Base-by-base conservation (phyloP, 805 yeast species). In the Metschnikowia aberdeeniae region DNA sequence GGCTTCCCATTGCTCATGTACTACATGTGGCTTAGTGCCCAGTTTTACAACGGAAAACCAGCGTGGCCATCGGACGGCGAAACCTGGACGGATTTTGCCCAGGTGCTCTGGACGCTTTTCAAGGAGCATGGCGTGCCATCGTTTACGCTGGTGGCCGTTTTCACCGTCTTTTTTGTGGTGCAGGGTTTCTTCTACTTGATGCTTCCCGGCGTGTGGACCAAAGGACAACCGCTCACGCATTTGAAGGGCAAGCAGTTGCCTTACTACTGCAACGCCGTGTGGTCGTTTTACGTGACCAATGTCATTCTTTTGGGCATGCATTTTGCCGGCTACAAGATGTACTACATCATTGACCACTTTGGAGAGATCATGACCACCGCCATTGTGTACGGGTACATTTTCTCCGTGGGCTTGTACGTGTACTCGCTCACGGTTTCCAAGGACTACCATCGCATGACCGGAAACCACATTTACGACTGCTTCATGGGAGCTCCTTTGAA, bases 401-500 rank as follows among this genome's bases (percentile, higher is more conserved):
- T 86, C 60, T 77, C 96, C 4, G 67, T 89, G 45, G 71, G 67
- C 9, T 72, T 92, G 52, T 93, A 89, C 72, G 49, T 86, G 35
- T 80, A 76, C 72, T 82, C 93, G 12, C 56, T 88, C 44, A 62
- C 60, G 49, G 70, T 84, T 43, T 73, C 86, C 44, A 81, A 81
- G 47, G 95, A 88, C 60, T 88, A 86, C 64, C 92, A 88, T 64
- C 76, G 93, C 51, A 81, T 92, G 92, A 83, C 97, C 7, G 97
- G 98, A 19, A 88, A 86, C 66, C 84, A 78, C 59, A 66, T 93
- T 54, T 92, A 89, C 61, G 99, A 93, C 66, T 74, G 89, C 60
- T 93, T 93, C 72, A 83, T 93, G 95, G 99, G 99, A 40, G 97
- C 97, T 12, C 95, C 97, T 34, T 78, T 93, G 63, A 93, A 93